Conservation (phyloP, 2,329 filamentous ascomycete genomes). For the Alternaria sp. region DNA sequence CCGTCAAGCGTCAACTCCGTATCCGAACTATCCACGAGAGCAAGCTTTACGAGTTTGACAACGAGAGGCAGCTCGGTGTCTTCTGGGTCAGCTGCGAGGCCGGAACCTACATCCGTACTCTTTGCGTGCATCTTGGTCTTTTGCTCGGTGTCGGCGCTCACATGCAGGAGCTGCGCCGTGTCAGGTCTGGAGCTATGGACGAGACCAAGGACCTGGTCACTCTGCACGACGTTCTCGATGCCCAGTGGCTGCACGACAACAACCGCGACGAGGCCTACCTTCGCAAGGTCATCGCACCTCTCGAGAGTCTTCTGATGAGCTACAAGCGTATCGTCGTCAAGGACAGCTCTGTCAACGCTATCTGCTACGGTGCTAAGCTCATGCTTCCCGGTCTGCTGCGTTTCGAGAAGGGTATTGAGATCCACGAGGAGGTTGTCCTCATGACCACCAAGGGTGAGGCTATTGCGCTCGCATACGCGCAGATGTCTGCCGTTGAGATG, state of each 20-base stretch:
- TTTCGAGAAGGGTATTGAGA: conserved; percentile 90
- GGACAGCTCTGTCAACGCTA: conserved; percentile 94
- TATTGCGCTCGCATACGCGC: conserved; percentile 92
- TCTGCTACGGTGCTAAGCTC: conserved; percentile 98
- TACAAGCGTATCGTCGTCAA: conserved; percentile 99
- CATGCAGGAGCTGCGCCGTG: conserved; percentile 97
- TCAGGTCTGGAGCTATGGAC: conserved; percentile 93
- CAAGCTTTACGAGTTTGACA: conserved; percentile 96
- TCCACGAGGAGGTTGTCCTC: conserved; percentile 94
- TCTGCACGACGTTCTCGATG: conserved; percentile 92
- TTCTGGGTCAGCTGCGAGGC: conserved; percentile 99
- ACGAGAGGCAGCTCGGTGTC: conserved; percentile 94
- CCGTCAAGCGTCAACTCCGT: conserved; percentile 97
- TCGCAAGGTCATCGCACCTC: conserved; percentile 86
- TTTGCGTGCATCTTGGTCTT: conserved; percentile 90
- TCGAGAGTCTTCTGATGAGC: conserved; percentile 88
- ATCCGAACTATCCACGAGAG: conserved; percentile 98
- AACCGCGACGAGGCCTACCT: conserved; percentile 93
- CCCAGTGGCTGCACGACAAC: conserved; percentile 96
- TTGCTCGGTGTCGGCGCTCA: conserved; percentile 85
- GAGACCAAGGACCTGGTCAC: conserved; percentile 90
- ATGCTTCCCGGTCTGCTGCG: conserved; percentile 97
- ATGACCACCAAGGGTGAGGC: conserved; percentile 99
- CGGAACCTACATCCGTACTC: conserved; percentile 97
- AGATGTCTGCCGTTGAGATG: conserved; percentile 98